Percentiles rank a stretch among this genome's conserved stretches.
Evolutionary conservation across 495 filamentous ascomycete genomes (phyloP).

Genomic region (Astrothelium subdiscretum): DNA sequence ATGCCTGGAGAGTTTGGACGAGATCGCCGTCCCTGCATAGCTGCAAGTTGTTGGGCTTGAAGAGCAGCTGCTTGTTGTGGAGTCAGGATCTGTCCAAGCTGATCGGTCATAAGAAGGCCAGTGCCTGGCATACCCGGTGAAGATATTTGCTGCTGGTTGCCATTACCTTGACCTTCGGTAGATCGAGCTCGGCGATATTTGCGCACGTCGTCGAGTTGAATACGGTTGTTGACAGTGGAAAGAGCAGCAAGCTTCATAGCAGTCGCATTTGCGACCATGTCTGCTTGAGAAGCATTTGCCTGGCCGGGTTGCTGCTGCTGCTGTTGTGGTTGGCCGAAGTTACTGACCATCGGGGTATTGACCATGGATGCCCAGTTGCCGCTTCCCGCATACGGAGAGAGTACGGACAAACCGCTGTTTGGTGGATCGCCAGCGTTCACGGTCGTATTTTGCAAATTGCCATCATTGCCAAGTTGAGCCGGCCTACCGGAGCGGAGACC

Average conservation of each 20-base stretch:
- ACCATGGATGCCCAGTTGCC: constrained; percentile 98
- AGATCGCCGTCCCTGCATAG: constrained; percentile 66
- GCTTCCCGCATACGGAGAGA: constrained; percentile 79
- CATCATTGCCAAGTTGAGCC: constrained; percentile 47
- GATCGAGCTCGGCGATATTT: constrained; percentile 88
- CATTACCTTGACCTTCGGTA: constrained; percentile 59
- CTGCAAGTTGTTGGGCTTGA: constrained; percentile 70
- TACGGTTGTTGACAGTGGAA: constrained; percentile 96
- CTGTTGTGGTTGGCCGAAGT: constrained; percentile 50
- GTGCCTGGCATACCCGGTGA: constrained; percentile 42
- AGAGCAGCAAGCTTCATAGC: constrained; percentile 97
- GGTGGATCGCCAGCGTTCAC: constrained; percentile 53
- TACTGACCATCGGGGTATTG: constrained; percentile 91
- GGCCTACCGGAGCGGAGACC: constrained; percentile 75
- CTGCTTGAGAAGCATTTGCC: constrained; percentile 57
- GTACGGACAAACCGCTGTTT: constrained; percentile 63
- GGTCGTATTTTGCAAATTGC: constrained; percentile 71
- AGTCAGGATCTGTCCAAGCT: constrained; percentile 76
- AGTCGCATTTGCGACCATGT: constrained; percentile 97
- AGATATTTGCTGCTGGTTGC: constrained; percentile 31
- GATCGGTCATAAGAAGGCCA: constrained; percentile 80
- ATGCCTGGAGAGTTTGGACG: constrained; percentile 89
- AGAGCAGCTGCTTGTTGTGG: constrained; percentile 78
- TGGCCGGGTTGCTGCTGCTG: constrained; percentile 33
- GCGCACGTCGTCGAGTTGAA: constrained; percentile 88